Percentiles rank a stretch among this genome's conserved stretches.
Conservation (phyloP, 805 yeast genomes). For the Komagataella kurtzmanii region DNA sequence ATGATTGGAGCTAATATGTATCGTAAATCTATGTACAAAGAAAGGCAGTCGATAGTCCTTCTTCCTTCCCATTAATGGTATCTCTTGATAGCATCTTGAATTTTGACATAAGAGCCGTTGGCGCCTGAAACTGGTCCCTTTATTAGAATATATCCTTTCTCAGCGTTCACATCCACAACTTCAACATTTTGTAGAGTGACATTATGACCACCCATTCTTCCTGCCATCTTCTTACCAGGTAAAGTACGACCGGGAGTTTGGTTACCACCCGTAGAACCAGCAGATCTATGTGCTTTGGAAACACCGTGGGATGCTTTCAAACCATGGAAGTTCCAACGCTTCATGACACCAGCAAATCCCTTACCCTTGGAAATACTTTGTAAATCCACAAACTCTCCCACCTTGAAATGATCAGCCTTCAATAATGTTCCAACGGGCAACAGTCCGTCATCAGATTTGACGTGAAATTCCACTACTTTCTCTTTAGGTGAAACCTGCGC, state of each 20-base stretch:
- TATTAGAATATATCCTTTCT: constrained; percentile 66
- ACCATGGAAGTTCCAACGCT: constrained; percentile 83
- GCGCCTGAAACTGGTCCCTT: constrained; percentile 93
- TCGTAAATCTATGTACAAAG: neutral
- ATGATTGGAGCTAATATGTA: neutral
- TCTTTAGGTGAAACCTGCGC: constrained; percentile 81
- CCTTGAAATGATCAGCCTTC: constrained; percentile 70
- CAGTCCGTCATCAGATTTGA: constrained; percentile 50
- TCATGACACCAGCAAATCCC: constrained; percentile 98
- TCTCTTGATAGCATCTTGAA: constrained; percentile 64
- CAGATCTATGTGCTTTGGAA: constrained; percentile 83
- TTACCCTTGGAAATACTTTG: constrained; percentile 79
- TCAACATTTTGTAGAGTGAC: constrained; percentile 66
- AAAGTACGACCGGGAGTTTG: constrained; percentile 93
- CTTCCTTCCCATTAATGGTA: constrained; percentile 3
- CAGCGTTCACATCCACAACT: constrained; percentile 71
- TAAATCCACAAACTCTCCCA: constrained; percentile 77
- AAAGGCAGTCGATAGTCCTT: neutral
- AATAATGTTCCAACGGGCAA: constrained; percentile 68
- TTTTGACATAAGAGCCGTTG: constrained; percentile 55
- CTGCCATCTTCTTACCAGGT: constrained; percentile 98
- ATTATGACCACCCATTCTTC: constrained; percentile 77
- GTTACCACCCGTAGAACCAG: constrained; percentile 94
- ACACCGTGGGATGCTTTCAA: constrained; percentile 92
- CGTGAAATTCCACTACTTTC: constrained; percentile 65